Evolutionary conservation across 495 filamentous ascomycete species (phyloP).

Genomic region (Thozetella sp.): DNA sequence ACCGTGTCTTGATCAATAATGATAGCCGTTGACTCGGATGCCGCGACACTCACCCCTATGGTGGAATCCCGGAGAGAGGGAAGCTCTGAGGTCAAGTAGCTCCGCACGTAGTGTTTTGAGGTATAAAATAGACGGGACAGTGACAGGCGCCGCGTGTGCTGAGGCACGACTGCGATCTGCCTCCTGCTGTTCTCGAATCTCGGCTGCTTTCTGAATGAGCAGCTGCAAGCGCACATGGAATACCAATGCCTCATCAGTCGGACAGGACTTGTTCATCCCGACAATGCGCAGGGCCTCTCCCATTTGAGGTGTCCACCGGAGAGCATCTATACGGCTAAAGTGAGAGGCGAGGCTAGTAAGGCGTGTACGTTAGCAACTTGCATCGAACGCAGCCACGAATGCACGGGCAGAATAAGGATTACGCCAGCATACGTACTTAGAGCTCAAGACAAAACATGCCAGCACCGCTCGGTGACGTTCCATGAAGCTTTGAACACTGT

Average conservation of each 20-base stretch:
- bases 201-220: no score
- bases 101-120: background rate
- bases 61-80: background rate
- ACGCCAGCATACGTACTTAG: conserved; percentile 44
- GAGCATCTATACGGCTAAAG: conserved; percentile 43
- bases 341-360: conserved; percentile 40
- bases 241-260: conserved; percentile 44
- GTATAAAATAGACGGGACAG: background rate
- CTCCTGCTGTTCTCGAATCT: no score
- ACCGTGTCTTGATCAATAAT: background rate
- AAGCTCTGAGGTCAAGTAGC: background rate
- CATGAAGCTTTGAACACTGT: conserved; percentile 31
- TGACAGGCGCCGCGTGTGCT: background rate
- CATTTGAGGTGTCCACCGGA: conserved; percentile 53
- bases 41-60: background rate
- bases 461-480: conserved; percentile 54
- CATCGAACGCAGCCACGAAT: background rate
- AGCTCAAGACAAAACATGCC: conserved; percentile 49
- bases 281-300: conserved; percentile 47
- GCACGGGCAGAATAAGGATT: no score
- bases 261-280: conserved; percentile 36
- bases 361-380: background rate
- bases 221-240: conserved; percentile 46
- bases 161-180: background rate
- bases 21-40: background rate